Base-by-base conservation (phyloP, 139 green algal species). In the Chlorella sp. region DNA sequence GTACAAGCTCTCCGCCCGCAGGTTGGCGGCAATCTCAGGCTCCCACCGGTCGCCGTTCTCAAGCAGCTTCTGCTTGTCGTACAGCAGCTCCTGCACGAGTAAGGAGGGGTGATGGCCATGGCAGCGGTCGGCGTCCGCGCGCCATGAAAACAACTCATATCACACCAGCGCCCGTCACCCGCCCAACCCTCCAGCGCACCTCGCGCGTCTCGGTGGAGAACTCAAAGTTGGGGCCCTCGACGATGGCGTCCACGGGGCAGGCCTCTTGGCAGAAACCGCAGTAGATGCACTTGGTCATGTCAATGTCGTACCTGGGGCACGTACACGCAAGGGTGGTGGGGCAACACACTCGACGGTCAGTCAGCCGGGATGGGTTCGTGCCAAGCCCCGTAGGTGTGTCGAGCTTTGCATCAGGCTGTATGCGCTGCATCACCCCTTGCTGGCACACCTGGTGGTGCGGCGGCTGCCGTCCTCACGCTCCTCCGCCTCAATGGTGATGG, bases 231-330 rank as follows among this genome's bases (percentile, higher is more conserved):
- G 96, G 95, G 0, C 91, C 92, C 81, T 99, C 96, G 67, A 99
- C 93, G 59, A 99, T 96, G 1, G 96, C 96, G 79, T 99, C 96
- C 35, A 99, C 96, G 2, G 96, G 96, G 86, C 96, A 99, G 0
- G 96, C 96, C 85, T 99, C 96, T 82, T 98, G 94, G 82, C 88
- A 93, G 75, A 95, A 93, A 34, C 93, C 93, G 80, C 91, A 97
- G 86, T 97, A 97, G 79, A 97, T 97, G 87, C 93, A 98, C 91
- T 99, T 99, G 67, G 95, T 99, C 95, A 99, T 99, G 89, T 99
- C 95, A 67, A 99, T 96, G 86, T 99, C 95, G 77, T 99, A 99
- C 64, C 91, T 91, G 74, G 2, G 36, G 62, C 62, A 64, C 4
- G 4, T 31, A 30, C n/a, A n/a, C n/a, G n/a, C n/a, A n/a, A n/a